A percentile compares a stretch with the other conserved stretches of the same genome.
Evolutionary conservation across 768 basidiomycete genomes (phyloP).

Genomic region (Scleroderma bovista): DNA sequence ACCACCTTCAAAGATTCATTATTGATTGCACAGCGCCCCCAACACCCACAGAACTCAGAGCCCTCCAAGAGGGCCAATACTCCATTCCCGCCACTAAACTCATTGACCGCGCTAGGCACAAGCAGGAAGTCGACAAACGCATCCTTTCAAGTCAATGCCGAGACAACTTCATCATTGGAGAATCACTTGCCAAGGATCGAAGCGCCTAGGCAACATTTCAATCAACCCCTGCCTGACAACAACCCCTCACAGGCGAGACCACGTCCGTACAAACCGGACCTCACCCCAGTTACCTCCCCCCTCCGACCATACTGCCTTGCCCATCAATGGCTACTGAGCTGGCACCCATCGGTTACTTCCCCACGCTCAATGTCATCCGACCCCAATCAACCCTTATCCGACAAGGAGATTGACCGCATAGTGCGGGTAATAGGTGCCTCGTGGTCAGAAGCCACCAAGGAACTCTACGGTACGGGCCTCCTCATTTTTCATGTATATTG

Average conservation of each 20-base stretch:
- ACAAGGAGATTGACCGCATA: slow-evolving; percentile 11
- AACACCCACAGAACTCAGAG: neutral
- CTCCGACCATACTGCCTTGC: slow-evolving; percentile 26
- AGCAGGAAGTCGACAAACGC: too few species aligned
- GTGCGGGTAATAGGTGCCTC: slow-evolving; percentile 13
- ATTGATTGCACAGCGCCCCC: neutral
- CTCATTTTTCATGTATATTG: slow-evolving; percentile 37
- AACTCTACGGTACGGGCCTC: slow-evolving; percentile 33
- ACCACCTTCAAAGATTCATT: slow-evolving; percentile 2
- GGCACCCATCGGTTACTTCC: slow-evolving; percentile 10
- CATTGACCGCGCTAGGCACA: neutral
- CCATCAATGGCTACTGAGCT: slow-evolving; percentile 16
- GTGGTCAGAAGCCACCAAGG: slow-evolving; percentile 26
- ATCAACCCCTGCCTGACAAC: too few species aligned
- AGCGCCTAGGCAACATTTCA: too few species aligned
- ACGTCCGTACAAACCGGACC: neutral
- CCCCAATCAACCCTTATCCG: neutral
- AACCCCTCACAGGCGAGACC: neutral
- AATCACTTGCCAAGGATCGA: slow-evolving; percentile 7
- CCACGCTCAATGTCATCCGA: neutral
- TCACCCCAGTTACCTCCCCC: slow-evolving; percentile 10
- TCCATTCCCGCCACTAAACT: neutral
- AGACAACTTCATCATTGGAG: too few species aligned
- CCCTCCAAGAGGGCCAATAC: neutral
- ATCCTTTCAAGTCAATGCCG: too few species aligned